Percentiles rank a stretch among this genome's conserved stretches.
Evolutionary conservation across 2,329 filamentous ascomycete genomes (phyloP).

Genomic region (Colletotrichum chrysophilum): DNA sequence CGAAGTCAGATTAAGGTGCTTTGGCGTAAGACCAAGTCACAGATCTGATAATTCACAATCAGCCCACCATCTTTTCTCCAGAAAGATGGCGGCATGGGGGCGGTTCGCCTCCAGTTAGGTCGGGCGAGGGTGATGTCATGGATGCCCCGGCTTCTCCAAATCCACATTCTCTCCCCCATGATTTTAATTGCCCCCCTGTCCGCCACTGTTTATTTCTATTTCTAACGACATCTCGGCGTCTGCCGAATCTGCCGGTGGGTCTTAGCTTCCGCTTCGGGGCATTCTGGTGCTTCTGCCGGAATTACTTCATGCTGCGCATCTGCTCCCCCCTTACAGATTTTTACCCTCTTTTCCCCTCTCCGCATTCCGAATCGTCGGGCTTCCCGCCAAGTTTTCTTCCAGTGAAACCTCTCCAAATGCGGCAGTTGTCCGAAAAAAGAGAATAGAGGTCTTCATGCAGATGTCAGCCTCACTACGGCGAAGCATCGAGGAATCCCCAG

Average conservation of each 20-base stretch:
- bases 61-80: not conserved
- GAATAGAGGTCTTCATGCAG: not conserved
- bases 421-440: not conserved
- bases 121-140: constrained; percentile 6
- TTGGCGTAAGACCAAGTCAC: not conserved
- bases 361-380: not conserved
- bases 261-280: not conserved
- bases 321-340: not conserved
- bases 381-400: not conserved
- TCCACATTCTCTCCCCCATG: not conserved
- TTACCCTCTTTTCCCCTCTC: not conserved
- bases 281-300: not conserved
- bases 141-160: not conserved
- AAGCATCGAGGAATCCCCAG: too few species aligned
- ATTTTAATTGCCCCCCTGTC: not conserved
- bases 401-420: not conserved
- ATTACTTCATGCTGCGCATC: not conserved
- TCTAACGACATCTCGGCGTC: not conserved
- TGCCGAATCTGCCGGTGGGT: not conserved
- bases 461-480: not conserved
- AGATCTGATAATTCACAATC: not conserved
- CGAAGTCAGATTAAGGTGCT: constrained; percentile 9
- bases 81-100: not conserved
- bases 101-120: not conserved
- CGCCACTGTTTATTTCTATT: not conserved